phyloP scores from a whole-genome alignment of 2,329 filamentous ascomycete species.

The Cytospora piceae region DNA sequence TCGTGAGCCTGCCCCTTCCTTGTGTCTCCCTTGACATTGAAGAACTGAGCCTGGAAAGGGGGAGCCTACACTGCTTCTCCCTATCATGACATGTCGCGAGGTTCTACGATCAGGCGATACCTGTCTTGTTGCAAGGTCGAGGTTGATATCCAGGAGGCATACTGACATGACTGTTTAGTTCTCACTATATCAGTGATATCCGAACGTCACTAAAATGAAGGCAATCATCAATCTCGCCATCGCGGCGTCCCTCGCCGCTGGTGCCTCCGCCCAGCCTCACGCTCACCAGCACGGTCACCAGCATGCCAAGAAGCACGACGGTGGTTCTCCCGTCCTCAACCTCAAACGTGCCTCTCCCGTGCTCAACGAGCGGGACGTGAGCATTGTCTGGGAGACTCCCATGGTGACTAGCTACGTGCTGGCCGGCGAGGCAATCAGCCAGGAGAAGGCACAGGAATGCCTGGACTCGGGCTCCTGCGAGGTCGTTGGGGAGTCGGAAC shows the following conservation, averaged over 20 bases:
- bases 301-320: slow-evolving; percentile 58
- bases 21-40: background rate
- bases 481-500: slow-evolving; percentile 62
- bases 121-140: slow-evolving; percentile 9
- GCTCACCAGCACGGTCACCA: slow-evolving; percentile 60
- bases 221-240: slow-evolving; percentile 53
- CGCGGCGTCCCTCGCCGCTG: slow-evolving; percentile 55
- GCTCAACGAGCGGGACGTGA: slow-evolving; percentile 37
- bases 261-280: slow-evolving; percentile 61
- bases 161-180: slow-evolving; percentile 28
- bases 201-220: slow-evolving; percentile 49
- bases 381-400: slow-evolving; percentile 60
- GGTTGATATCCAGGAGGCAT: slow-evolving; percentile 31
- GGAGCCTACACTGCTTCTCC: background rate
- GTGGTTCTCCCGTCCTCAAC: slow-evolving; percentile 39
- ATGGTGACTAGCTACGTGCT: slow-evolving; percentile 72
- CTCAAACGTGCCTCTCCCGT: slow-evolving; percentile 53
- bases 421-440: slow-evolving; percentile 63
- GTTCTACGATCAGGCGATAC: slow-evolving; percentile 11
- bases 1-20: slow-evolving; percentile 13
- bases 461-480: slow-evolving; percentile 73
- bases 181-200: slow-evolving; percentile 29
- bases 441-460: slow-evolving; percentile 70
- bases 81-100: background rate
- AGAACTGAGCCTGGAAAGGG: background rate